Base-by-base conservation (phyloP, 306 rosid species). In the Quercus bicolor region DNA sequence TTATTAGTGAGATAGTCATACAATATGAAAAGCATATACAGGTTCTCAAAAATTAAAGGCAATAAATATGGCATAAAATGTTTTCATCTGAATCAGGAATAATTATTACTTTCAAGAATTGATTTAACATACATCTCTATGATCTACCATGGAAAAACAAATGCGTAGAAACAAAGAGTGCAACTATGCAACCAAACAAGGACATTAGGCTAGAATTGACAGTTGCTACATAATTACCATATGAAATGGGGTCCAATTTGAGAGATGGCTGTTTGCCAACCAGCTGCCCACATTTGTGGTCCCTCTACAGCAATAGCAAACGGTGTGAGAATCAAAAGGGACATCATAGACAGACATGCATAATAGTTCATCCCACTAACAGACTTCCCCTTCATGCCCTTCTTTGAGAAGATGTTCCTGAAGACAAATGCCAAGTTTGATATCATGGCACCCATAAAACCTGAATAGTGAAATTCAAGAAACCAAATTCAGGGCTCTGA, bases 401-500 rank as follows among this genome's bases (percentile, higher is more conserved):
- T 91, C 77, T 93, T 93, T 0, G 98, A 93, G 77, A 93, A 93
- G 73, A 93, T 93, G 74, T 93, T 93, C 1, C 98, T 86, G 79
- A 93, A 93, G 21, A 93, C 97, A 74, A 93, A 93, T 23, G 97
- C 98, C 87, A 93, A 75, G 80, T 93, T 93, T 23, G 98, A 93
- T 87, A 93, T 93, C 98, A 93, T 93, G 60, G 98, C 97, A 54
- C 98, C 98, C 98, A 93, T 87, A 71, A 93, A 93, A 82, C 98
- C 98, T 93, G 91, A 57, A 82, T 56, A 62, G 64, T 19, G 53
- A 61, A 19, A 73, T 14, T 15, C 37, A 70, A 73, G 43, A 56
- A 54, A 56, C 29, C 21, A 53, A 80, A 68, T 77, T 61, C 77
- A 81, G 28, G 15, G 65, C 70, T 34, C 62, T 11, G 19, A 53